Conservation (phyloP, 129 eudicot species). For the Deinandra increscens region DNA sequence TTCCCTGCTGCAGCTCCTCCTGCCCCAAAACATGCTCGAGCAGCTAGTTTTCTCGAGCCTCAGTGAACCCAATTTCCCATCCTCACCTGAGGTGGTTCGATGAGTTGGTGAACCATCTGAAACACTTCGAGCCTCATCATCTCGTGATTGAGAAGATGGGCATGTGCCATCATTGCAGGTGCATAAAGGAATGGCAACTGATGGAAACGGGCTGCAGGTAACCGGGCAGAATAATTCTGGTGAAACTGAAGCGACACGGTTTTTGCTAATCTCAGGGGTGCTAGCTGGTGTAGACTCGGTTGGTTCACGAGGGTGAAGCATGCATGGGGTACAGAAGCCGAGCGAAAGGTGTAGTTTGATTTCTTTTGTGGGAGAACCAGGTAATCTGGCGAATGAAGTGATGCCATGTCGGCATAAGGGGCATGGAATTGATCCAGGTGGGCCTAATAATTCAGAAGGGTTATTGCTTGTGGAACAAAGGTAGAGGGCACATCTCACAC, state of each 20-base stretch:
- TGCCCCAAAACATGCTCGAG: slow-evolving; percentile 86
- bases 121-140: slow-evolving; percentile 42
- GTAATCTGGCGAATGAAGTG: slow-evolving; percentile 53
- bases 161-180: slow-evolving; percentile 75
- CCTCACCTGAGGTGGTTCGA: slow-evolving; percentile 41
- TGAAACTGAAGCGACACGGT: slow-evolving; percentile 70
- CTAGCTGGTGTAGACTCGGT: slow-evolving; percentile 43
- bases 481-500: slow-evolving; percentile 94
- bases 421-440: slow-evolving; percentile 95
- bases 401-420: slow-evolving; percentile 84
- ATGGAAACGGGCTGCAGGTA: slow-evolving; percentile 87
- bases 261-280: slow-evolving; percentile 54
- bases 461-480: slow-evolving; percentile 83
- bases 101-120: slow-evolving; percentile 54
- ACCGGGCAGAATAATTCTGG: slow-evolving; percentile 84
- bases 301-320: slow-evolving; percentile 78
- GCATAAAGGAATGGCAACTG: slow-evolving; percentile 70
- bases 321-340: slow-evolving; percentile 83
- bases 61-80: slow-evolving; percentile 50
- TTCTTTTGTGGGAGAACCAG: slow-evolving; percentile 63
- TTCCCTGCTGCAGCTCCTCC: slow-evolving; percentile 93
- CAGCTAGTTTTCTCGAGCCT: slow-evolving; percentile 64
- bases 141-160: slow-evolving; percentile 62
- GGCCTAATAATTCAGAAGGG: slow-evolving; percentile 54
- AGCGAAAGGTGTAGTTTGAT: slow-evolving; percentile 61